These are phyloP conservation scores for Stellera chamaejasme DNA, from an alignment of 345 rosid genomes.

Conservation along the genomic window DNA sequence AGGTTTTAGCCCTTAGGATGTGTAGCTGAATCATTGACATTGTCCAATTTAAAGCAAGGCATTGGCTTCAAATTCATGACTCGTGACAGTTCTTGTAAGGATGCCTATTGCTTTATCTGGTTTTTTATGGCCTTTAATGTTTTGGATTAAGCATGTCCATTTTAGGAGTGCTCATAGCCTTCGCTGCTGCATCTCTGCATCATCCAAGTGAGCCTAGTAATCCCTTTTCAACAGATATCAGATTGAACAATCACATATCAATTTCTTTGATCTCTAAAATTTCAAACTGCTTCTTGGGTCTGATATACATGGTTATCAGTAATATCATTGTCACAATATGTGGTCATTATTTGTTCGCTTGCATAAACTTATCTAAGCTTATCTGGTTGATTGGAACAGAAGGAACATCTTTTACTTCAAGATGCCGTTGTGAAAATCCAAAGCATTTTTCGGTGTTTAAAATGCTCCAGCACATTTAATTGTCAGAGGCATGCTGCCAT, in stretches of 20 bases:
- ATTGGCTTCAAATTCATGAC: too few species aligned
- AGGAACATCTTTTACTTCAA: constrained; percentile 28
- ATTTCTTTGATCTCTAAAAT: not conserved
- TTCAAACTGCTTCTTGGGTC: not conserved
- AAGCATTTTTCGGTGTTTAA: constrained; percentile 34
- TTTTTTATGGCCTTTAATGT: not conserved
- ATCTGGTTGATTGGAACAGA: constrained; percentile 61
- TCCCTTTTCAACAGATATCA: too few species aligned
- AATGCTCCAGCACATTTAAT: constrained; percentile 26
- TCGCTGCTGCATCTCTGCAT: constrained; percentile 2
- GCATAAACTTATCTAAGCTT: constrained; percentile 36
- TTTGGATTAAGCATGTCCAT: not conserved
- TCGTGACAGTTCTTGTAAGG: too few species aligned
- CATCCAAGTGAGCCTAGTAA: too few species aligned
- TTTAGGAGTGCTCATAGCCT: not conserved
- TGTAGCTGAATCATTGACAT: too few species aligned
- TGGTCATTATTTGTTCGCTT: constrained; percentile 10
- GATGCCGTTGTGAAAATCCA: constrained; percentile 53
- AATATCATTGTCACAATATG: not conserved
- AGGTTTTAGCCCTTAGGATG: too few species aligned
- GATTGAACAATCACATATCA: not conserved
- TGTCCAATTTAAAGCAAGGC: too few species aligned
- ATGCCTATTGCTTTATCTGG: too few species aligned
- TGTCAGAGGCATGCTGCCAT: constrained; percentile 41
- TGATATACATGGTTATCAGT: not conserved